Evolutionary conservation across 257 asterid species (phyloP).

Genomic region (Scutellaria minor): DNA sequence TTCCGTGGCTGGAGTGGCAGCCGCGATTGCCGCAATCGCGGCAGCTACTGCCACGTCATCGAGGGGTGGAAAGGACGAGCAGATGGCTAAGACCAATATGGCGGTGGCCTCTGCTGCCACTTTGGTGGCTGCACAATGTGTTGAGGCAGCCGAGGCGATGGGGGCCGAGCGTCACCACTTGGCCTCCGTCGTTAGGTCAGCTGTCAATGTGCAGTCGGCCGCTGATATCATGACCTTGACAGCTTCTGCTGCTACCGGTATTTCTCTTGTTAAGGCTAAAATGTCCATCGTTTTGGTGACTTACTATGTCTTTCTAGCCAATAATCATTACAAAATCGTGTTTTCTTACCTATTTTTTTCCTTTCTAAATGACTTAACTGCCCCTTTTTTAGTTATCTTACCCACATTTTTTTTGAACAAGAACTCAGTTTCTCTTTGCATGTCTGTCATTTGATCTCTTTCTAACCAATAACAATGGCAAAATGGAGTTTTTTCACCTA

Average conservation of each 20-base stretch:
- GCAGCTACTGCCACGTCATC: constrained; percentile 95
- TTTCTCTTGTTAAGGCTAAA: neutral
- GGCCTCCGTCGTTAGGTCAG: constrained; percentile 87
- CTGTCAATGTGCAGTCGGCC: constrained; percentile 88
- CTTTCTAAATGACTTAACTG: no score
- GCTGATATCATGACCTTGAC: constrained; percentile 95
- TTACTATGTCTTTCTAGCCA: no score
- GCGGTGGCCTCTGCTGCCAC: constrained; percentile 99
- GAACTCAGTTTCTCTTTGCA: no score
- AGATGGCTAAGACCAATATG: constrained; percentile 84
- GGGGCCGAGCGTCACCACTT: constrained; percentile 95
- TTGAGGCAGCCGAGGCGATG: constrained; percentile 96
- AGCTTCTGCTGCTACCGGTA: constrained; percentile 98
- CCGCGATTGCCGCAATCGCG: constrained; percentile 93
- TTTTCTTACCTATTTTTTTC: no score
- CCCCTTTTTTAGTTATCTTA: no score
- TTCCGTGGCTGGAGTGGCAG: constrained; percentile 93
- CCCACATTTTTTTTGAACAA: no score
- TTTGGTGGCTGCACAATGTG: constrained; percentile 93
- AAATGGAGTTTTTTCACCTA: no score
- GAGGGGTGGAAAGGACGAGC: constrained; percentile 70
- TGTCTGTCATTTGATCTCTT: no score
- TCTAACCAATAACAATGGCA: no score
- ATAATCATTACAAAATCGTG: no score
- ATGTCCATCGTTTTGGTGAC: no score